A percentile compares a stretch with the other conserved stretches of the same genome.
phyloP scores from a whole-genome alignment of 2,329 filamentous ascomycete genomes.

The Metarhizium humberi region DNA sequence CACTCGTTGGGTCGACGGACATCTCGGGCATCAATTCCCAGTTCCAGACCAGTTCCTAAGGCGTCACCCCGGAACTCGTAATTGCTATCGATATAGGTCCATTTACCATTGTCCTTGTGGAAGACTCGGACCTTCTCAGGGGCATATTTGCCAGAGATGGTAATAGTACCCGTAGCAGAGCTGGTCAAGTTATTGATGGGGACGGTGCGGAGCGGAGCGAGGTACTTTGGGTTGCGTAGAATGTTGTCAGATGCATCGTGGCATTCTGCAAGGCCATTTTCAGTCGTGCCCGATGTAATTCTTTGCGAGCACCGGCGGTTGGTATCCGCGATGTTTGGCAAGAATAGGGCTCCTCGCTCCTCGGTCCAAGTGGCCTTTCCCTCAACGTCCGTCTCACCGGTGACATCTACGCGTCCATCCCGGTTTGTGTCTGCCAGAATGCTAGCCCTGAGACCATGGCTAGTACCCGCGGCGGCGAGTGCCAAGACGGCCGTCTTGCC shows the following conservation, averaged over 20 bases:
- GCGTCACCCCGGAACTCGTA: constrained; percentile 18
- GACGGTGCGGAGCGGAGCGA: constrained; percentile 23
- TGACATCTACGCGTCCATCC: constrained; percentile 22
- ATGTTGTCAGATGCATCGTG: constrained; percentile 26
- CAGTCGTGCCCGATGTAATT: too few species aligned
- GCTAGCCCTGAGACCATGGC: constrained; percentile 1
- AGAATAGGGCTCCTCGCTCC: constrained; percentile 21
- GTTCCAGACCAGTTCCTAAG: constrained; percentile 19
- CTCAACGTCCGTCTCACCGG: constrained; percentile 11
- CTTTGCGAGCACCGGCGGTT: constrained; percentile 15
- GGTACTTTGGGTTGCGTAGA: constrained; percentile 18
- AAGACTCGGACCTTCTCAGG: constrained; percentile 20
- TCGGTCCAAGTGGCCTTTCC: constrained; percentile 17
- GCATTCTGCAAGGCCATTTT: constrained; percentile 16
- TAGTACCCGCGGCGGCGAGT: too few species aligned
- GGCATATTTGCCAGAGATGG: constrained; percentile 3
- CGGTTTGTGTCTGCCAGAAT: constrained; percentile 25
- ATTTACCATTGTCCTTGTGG: constrained; percentile 11
- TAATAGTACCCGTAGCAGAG: constrained; percentile 10
- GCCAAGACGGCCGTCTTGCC: too few species aligned
- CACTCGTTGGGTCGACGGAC: constrained; percentile 14
- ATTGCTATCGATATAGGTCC: constrained; percentile 16
- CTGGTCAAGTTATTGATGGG: constrained; percentile 13
- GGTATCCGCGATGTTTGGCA: constrained; percentile 26
- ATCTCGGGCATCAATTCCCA: constrained; percentile 28